Evolutionary conservation across 2,329 filamentous ascomycete genomes (phyloP).

Genomic region (Calonectria crousiana): DNA sequence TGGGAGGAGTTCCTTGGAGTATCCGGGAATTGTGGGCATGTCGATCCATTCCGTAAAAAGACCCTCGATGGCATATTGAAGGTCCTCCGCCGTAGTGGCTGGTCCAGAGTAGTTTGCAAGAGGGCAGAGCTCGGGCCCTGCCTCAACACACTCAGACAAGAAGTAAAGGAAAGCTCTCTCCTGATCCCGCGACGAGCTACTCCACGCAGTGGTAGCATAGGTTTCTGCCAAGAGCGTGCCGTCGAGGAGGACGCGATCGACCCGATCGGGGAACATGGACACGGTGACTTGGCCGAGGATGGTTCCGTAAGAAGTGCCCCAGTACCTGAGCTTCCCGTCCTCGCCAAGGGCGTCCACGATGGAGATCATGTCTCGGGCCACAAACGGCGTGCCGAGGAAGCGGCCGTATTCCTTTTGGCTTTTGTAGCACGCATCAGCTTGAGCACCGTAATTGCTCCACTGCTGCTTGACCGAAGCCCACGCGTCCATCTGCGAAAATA

Average conservation of each 20-base stretch:
- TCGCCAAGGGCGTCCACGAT: constrained; percentile 53
- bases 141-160: constrained; percentile 21
- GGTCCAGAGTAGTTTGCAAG: constrained; percentile 9
- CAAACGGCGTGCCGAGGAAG: constrained; percentile 48
- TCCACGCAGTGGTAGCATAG: constrained; percentile 7
- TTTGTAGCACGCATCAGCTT: constrained; percentile 38
- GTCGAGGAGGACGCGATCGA: constrained; percentile 36
- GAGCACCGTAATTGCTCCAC: neutral
- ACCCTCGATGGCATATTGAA: neutral
- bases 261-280: constrained; percentile 37
- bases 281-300: constrained; percentile 35
- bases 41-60: neutral
- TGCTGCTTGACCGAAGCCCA: constrained; percentile 5
- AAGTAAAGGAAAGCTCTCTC: constrained; percentile 13
- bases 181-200: neutral
- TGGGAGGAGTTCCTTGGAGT: neutral
- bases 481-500: constrained; percentile 17
- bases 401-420: constrained; percentile 37
- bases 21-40: neutral
- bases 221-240: constrained; percentile 26
- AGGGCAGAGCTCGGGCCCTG: neutral
- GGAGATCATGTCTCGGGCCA: constrained; percentile 53
- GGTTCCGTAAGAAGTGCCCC: constrained; percentile 44
- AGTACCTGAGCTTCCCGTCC: constrained; percentile 50
- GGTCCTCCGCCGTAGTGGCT: neutral